Conservation (phyloP, 305 asterid species). For the Fraxinus paxiana region DNA sequence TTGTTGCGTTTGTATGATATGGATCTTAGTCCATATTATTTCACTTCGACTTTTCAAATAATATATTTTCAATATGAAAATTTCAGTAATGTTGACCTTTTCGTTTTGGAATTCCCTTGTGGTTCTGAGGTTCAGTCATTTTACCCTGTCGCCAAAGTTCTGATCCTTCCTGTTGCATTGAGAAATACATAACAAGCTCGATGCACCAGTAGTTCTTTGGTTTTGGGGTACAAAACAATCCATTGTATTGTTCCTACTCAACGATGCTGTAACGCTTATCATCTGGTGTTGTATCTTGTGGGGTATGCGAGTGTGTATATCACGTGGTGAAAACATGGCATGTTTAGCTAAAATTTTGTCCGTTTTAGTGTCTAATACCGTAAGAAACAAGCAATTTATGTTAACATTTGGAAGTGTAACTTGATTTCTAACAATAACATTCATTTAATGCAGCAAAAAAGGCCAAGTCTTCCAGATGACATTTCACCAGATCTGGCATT, state of each 20-base stretch:
- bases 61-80: too few relatives aligned
- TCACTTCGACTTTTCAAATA: too few relatives aligned
- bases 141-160: neutral
- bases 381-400: neutral
- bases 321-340: neutral
- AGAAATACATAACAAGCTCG: neutral
- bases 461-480: constrained; percentile 70
- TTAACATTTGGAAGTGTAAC: neutral
- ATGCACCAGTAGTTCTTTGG: neutral
- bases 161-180: neutral
- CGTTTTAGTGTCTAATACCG: neutral
- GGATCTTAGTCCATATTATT: too few relatives aligned
- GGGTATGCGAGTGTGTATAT: neutral
- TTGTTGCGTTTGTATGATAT: too few relatives aligned
- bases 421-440: neutral
- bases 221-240: neutral
- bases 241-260: neutral
- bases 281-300: neutral
- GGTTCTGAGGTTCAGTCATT: neutral
- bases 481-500: constrained; percentile 63
- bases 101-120: neutral
- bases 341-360: neutral
- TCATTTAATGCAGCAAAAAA: constrained; percentile 60
- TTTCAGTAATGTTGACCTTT: too few relatives aligned
- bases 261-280: neutral